A percentile compares a stretch with the other conserved stretches of the same genome.
Evolutionary conservation across 768 basidiomycete species (phyloP).

Genomic region (Pleurotus tuoliensis): DNA sequence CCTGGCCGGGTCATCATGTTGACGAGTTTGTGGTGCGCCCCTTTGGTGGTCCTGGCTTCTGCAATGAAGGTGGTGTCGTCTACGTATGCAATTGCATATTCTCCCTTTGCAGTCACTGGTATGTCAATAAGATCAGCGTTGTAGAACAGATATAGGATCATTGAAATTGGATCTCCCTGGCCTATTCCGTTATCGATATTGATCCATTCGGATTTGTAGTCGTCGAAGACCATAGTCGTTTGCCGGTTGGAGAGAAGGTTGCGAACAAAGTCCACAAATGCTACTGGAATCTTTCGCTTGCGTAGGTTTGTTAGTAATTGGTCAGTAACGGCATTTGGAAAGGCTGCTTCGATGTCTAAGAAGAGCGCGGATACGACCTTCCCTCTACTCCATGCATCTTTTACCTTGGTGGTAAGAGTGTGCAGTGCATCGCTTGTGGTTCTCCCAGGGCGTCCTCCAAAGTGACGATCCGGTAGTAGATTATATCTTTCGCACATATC

Average conservation of each 20-base stretch:
- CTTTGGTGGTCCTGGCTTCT: constrained; percentile 1
- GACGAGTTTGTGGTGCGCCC: constrained; percentile 1
- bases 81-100: constrained; percentile 11
- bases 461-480: constrained; percentile 31
- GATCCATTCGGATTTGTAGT: constrained; percentile 7
- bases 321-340: constrained; percentile 31
- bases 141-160: constrained; percentile 18
- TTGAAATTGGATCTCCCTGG: constrained; percentile 1
- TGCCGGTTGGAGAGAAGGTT: constrained; percentile 10
- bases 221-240: constrained; percentile 16
- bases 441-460: constrained; percentile 33
- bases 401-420: constrained; percentile 26
- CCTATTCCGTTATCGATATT: not conserved
- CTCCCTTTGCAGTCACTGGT: not conserved
- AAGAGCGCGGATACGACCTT: constrained; percentile 33
- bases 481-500: constrained; percentile 22
- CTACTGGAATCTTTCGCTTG: constrained; percentile 20
- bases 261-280: constrained; percentile 15
- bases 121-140: constrained; percentile 18
- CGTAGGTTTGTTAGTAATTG: constrained; percentile 27
- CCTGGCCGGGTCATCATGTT: constrained; percentile 11
- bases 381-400: constrained; percentile 29
- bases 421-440: constrained; percentile 32
- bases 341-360: constrained; percentile 40
- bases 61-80: constrained; percentile 13